phyloP scores from a whole-genome alignment of 2,329 filamentous ascomycete genomes.

The Clarireedia monteithiana region DNA sequence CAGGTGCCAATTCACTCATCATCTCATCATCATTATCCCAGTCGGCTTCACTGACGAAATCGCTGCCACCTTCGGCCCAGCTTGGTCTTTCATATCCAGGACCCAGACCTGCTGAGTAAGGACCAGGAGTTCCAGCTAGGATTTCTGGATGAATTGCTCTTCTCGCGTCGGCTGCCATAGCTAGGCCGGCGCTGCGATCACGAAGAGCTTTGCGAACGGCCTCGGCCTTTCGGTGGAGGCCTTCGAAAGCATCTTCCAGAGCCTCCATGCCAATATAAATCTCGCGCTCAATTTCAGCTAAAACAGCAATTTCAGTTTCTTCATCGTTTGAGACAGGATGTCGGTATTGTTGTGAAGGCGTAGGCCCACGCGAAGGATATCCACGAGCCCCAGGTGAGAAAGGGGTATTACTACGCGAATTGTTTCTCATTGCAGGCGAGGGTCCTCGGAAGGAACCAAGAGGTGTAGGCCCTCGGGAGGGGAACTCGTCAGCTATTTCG shows the following conservation, averaged over 20 bases:
- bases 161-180: constrained; percentile 26
- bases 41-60: constrained; percentile 39
- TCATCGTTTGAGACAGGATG: constrained; percentile 80
- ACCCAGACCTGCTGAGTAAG: constrained; percentile 25
- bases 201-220: constrained; percentile 69
- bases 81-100: constrained; percentile 27
- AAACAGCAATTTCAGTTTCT: constrained; percentile 82
- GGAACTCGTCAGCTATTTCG: constrained; percentile 36
- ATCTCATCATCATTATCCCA: constrained; percentile 39
- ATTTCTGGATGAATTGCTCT: constrained; percentile 22
- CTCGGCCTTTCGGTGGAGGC: constrained; percentile 80
- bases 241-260: constrained; percentile 89
- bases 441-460: constrained; percentile 31
- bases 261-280: constrained; percentile 93
- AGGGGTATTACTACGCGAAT: constrained; percentile 26
- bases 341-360: constrained; percentile 44
- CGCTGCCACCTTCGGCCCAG: constrained; percentile 29
- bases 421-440: constrained; percentile 20
- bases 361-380: constrained; percentile 44
- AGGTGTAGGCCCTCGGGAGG: constrained; percentile 48
- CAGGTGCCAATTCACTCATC: constrained; percentile 57
- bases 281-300: constrained; percentile 87
- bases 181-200: constrained; percentile 71
- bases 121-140: constrained; percentile 36
- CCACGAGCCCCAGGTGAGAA: constrained; percentile 26